phyloP scores from a whole-genome alignment of 495 filamentous ascomycete species.

The Choiromyces venosus region DNA sequence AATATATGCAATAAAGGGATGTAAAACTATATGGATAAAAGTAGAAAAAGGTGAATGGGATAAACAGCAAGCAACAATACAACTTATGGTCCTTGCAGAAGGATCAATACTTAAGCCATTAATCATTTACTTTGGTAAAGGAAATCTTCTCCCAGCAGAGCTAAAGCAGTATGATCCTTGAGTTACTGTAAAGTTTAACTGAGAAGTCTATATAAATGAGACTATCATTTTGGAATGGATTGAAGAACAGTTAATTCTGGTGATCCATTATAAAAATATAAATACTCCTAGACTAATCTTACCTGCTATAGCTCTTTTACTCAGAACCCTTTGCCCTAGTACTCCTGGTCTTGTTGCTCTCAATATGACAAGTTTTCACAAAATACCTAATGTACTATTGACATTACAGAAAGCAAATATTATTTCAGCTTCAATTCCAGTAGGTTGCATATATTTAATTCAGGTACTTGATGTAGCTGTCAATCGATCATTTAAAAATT shows the following conservation, averaged over 20 bases:
- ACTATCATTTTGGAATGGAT: too few species aligned
- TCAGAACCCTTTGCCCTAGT: too few species aligned
- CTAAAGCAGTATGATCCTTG: neutral
- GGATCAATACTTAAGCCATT: conserved; percentile 8
- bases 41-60: conserved; percentile 7
- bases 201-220: too few species aligned
- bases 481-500: conserved; percentile 8
- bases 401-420: conserved; percentile 2
- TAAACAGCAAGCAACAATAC: conserved; percentile 10
- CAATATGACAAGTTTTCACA: conserved; percentile 15
- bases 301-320: too few species aligned
- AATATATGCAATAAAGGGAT: conserved; percentile 5
- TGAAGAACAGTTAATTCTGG: too few species aligned
- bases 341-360: conserved; percentile 9
- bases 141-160: neutral
- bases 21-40: neutral
- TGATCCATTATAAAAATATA: too few species aligned
- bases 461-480: conserved; percentile 16
- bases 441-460: conserved; percentile 11
- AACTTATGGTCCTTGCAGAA: conserved; percentile 7
- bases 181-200: conserved; percentile 6
- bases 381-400: neutral
- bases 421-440: conserved; percentile 1
- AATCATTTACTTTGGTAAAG: conserved; percentile 6
- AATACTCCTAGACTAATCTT: too few species aligned